phyloP scores from a whole-genome alignment of 805 yeast species.

The Yamadazyma takamatsuzukensis region DNA sequence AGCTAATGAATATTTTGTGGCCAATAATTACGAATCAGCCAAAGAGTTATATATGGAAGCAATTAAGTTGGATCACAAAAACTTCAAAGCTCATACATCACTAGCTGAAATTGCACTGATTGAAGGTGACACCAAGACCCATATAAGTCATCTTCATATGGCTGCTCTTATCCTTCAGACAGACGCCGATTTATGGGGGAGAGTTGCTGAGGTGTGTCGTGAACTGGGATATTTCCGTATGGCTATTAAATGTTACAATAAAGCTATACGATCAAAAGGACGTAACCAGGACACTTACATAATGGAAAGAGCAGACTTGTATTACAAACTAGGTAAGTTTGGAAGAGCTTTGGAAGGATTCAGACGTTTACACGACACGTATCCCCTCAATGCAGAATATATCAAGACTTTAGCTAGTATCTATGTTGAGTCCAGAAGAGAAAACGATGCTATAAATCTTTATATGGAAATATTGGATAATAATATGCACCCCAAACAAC shows the following conservation, averaged over 20 bases:
- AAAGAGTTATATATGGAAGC: constrained; percentile 61
- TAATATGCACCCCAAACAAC: constrained; percentile 39
- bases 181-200: constrained; percentile 76
- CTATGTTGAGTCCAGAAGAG: constrained; percentile 54
- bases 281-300: constrained; percentile 32
- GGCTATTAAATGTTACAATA: constrained; percentile 72
- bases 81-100: constrained; percentile 81
- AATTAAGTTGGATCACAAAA: constrained; percentile 70
- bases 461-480: constrained; percentile 62
- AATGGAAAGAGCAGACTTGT: constrained; percentile 62
- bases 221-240: constrained; percentile 68
- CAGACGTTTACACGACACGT: constrained; percentile 48
- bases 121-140: constrained; percentile 63
- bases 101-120: constrained; percentile 77
- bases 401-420: constrained; percentile 55
- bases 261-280: constrained; percentile 13
- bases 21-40: constrained; percentile 57
- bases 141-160: constrained; percentile 77
- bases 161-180: constrained; percentile 76
- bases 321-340: constrained; percentile 60
- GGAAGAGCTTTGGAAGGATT: constrained; percentile 75
- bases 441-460: constrained; percentile 70
- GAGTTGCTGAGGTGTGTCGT: constrained; percentile 64
- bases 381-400: constrained; percentile 59
- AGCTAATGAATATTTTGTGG: constrained; percentile 80